Evolutionary conservation across 2,329 filamentous ascomycete genomes (phyloP), one percentile per base, ranked within the genome.

Genomic region (Pseudogymnoascus destructans): DNA sequence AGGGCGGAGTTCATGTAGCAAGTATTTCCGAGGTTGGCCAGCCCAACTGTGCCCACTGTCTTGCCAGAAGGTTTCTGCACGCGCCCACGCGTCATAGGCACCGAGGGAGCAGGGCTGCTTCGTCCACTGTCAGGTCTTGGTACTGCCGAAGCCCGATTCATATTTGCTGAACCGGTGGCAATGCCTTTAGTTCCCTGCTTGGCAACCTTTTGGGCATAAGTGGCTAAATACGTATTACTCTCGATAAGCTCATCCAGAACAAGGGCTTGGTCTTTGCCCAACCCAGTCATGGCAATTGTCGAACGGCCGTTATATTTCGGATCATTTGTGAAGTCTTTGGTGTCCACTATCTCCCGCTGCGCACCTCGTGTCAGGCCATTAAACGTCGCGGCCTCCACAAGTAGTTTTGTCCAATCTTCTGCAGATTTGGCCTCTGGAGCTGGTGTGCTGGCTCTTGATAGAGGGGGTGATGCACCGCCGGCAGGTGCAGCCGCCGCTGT

Each of bases 1-100:
- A 97, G 76, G 8, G 93, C 93, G 19, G 92, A 95, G 71, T 97
- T 97, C 91, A 97, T 96, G 73, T 98, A 98, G 73, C 93, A 98
- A 0, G 93, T 97, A 67, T 98, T 98, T 55, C 93, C 93, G 11
- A 98, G 75, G 67, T 98, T 98, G 63, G 81, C 83, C 57, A 98
- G 75, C 32, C 93, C 93, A 40, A 91, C 87, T 38, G 85, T 86
- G 30, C 93, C 93, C 32, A 83, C 72, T 10, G 82, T 81, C 61
- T 84, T 82, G 8, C 87, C 87, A 36, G 83, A 81, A 36, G 83
- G 80, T 64, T 82, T 84, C 61, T 85, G 81, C 6, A 79, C 74
- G 59, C 88, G 80, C 40, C 89, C 89, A 63, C 90, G 79, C 0
- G 88, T 91, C 61, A 87, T 74, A 6, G 77, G 73, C 1, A 78